Evolutionary conservation across 345 rosid species (phyloP).

Genomic region (Erucastrum elatum): DNA sequence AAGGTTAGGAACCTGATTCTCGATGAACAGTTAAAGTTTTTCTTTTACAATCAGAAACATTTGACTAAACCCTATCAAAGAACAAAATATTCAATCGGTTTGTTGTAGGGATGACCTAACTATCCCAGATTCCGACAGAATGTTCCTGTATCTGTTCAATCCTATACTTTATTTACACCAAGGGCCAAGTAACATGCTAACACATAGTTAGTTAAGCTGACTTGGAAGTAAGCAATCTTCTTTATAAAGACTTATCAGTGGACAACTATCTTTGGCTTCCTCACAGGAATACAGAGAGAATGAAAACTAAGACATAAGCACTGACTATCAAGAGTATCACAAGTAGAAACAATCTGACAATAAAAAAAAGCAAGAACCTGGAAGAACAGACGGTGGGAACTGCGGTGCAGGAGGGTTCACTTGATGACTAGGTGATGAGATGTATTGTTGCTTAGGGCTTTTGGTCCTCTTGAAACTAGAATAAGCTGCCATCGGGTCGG

Average conservation of each 20-base stretch:
- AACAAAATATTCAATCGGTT: background rate
- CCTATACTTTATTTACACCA: background rate
- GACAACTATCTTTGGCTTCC: background rate
- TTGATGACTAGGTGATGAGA: constrained; percentile 35
- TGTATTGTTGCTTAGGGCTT: constrained; percentile 34
- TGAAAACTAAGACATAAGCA: background rate
- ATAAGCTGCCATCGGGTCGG: constrained; percentile 51
- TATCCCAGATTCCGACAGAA: constrained; percentile 1
- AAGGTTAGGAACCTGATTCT: background rate
- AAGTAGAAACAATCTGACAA: background rate
- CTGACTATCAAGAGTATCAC: background rate
- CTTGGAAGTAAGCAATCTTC: background rate
- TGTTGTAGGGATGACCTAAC: background rate
- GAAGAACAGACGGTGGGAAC: constrained; percentile 36
- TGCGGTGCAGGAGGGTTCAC: constrained; percentile 24
- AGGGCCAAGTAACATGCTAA: constrained; percentile 15
- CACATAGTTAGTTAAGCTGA: background rate
- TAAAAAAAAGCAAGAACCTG: constrained; percentile 31
- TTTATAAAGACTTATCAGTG: background rate
- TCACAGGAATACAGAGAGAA: constrained; percentile 4
- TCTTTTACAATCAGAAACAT: background rate
- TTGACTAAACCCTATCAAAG: background rate
- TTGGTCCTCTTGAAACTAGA: constrained; percentile 55
- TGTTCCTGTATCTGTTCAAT: background rate
- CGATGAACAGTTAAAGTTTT: background rate